Conservation (phyloP, 2,329 filamentous ascomycete genomes). For the Xylariaceae sp. region DNA sequence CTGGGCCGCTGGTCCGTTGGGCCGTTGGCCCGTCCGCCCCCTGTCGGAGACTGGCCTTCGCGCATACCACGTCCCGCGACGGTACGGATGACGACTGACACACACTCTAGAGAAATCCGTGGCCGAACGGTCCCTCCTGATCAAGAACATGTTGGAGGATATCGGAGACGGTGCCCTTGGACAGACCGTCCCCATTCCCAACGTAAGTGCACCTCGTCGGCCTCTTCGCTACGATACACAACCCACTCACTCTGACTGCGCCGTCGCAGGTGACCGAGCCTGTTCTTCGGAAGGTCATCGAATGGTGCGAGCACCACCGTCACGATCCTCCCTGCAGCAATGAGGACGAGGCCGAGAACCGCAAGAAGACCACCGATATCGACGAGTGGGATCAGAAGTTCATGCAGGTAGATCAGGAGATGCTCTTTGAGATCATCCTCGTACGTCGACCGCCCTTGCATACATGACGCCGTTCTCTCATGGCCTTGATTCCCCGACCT, state of each 20-base stretch:
- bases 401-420: conserved; percentile 99
- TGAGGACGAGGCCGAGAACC: conserved; percentile 87
- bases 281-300: conserved; percentile 91
- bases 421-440: conserved; percentile 98
- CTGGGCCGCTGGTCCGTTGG: no score
- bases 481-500: background rate
- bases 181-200: conserved; percentile 82
- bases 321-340: conserved; percentile 74
- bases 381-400: conserved; percentile 99
- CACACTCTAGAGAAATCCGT: conserved; percentile 63
- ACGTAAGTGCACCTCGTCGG: conserved; percentile 45
- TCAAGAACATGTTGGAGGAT: conserved; percentile 98
- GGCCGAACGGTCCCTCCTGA: conserved; percentile 85
- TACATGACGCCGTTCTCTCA: background rate
- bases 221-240: background rate
- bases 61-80: background rate
- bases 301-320: conserved; percentile 96
- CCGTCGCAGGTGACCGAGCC: conserved; percentile 72
- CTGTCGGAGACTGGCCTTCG: background rate
- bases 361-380: conserved; percentile 98
- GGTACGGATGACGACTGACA: conserved; percentile 22
- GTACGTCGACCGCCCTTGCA: conserved; percentile 48
- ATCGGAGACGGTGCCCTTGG: conserved; percentile 60
- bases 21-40: background rate
- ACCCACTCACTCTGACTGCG: conserved; percentile 13